phyloP scores from a whole-genome alignment of 2,329 filamentous ascomycete genomes.

The Pseudogymnoascus pannorum region DNA sequence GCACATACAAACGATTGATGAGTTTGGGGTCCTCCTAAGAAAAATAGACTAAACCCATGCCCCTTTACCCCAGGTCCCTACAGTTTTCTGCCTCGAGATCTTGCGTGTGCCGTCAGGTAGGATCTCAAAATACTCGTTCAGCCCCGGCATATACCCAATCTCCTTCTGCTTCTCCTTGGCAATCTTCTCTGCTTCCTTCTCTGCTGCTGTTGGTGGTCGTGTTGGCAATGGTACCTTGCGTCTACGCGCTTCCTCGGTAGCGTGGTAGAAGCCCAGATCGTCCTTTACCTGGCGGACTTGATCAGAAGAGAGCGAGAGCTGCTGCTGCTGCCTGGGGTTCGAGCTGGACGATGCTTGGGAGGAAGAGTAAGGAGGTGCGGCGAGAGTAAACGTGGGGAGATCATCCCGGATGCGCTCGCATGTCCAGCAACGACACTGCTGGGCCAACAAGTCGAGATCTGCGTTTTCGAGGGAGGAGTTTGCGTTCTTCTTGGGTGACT shows the following conservation, averaged over 20 bases:
- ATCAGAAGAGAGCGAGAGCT: conserved; percentile 8
- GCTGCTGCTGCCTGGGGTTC: background rate
- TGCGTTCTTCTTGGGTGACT: background rate
- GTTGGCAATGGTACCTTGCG: background rate
- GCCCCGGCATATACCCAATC: background rate
- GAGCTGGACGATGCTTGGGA: background rate
- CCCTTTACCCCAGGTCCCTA: background rate
- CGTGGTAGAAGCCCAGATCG: conserved; percentile 11
- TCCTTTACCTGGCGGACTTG: conserved; percentile 11
- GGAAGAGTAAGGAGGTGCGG: background rate
- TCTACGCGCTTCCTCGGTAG: background rate
- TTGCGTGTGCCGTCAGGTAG: background rate
- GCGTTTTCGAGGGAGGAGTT: background rate
- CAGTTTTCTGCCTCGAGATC: background rate
- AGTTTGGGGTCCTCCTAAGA: background rate
- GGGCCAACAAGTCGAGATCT: background rate
- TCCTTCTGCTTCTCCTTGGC: background rate
- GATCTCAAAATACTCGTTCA: background rate
- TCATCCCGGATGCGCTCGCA: conserved; percentile 16
- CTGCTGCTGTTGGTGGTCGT: background rate
- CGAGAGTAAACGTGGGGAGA: conserved; percentile 6
- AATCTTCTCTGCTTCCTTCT: background rate
- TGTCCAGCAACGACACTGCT: conserved; percentile 12
- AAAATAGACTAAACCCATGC: background rate
- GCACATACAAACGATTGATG: background rate